Conservation (phyloP, 306 rosid genomes). For the Leucaena leucocephala region DNA sequence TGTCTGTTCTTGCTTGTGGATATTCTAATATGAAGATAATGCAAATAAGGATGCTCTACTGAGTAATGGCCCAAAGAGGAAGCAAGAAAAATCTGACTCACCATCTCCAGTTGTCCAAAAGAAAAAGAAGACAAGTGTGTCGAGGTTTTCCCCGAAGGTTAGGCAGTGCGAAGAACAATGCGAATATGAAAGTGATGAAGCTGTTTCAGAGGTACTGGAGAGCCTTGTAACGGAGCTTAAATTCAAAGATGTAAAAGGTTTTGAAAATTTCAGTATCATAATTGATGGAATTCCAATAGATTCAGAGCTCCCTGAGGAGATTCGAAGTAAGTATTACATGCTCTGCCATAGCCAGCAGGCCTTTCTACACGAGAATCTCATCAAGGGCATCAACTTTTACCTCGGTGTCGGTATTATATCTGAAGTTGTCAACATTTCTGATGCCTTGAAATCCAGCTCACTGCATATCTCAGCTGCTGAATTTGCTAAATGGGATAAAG, state of each 20-base stretch:
- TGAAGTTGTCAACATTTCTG: constrained; percentile 65
- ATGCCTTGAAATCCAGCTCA: constrained; percentile 60
- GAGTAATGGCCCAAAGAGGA: constrained; percentile 47
- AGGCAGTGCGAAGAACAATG: constrained; percentile 43
- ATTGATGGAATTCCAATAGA: constrained; percentile 65
- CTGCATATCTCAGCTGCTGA: constrained; percentile 51
- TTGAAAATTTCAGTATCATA: constrained; percentile 57
- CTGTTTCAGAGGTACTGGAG: constrained; percentile 61
- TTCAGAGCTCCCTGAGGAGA: constrained; percentile 55
- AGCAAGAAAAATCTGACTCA: constrained; percentile 42
- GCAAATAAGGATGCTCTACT: constrained; percentile 29
- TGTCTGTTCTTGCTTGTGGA: constrained; percentile 33
- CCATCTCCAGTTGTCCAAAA: constrained; percentile 38
- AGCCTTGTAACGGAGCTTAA: constrained; percentile 40
- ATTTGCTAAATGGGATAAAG: constrained; percentile 70
- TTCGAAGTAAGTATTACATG: constrained; percentile 64
- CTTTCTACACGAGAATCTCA: constrained; percentile 72
- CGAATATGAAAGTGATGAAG: constrained; percentile 66
- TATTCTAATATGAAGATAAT: constrained; percentile 51
- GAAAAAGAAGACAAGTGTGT: constrained; percentile 45
- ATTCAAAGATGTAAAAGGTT: constrained; percentile 55
- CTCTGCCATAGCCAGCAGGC: constrained; percentile 74
- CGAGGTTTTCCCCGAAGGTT: constrained; percentile 36
- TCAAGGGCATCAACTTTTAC: constrained; percentile 54
- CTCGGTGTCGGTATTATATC: constrained; percentile 65